Evolutionary conservation across 192 early-diverging fungal species (phyloP), one percentile per base, ranked within the genome.

Genomic region (Coemansia sp.): DNA sequence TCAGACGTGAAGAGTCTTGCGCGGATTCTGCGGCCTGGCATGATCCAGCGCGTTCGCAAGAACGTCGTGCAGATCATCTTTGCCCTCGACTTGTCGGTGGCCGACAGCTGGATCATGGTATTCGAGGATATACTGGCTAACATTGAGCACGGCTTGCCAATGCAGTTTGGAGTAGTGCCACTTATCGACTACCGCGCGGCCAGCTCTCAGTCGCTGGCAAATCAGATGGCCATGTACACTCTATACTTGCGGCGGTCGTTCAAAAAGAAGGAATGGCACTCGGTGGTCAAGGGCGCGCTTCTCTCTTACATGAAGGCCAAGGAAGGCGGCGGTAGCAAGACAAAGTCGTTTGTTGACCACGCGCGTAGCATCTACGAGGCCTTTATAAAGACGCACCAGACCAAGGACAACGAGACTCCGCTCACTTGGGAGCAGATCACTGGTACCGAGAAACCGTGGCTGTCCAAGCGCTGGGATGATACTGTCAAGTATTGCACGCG

Each of bases 101-200:
- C 55, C 62, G 18, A 65, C 67, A 48, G 79, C 86, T 64, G 79
- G 72, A 65, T 94, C n/a, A 60, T 76, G 21, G 31, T 96, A 5
- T 57, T 77, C n/a, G 84, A 91, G 40, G 85, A 91, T 7, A 71
- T 93, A 1, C 31, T 86, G 26, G 78, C 85, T 46, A 87, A 89
- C 58, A 74, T 92, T 7, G 79, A 91, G 62, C 85, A 86, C 20
- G 75, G 86, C 7, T 70, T 95, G 24, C 95, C 95, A 6, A 78
- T 99, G 60, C 86, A 95, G 40, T 91, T 97, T 63, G 97, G 97
- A 16, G 6, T 97, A 11, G 83, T 91, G 16, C 94, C 94, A 5
- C 64, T 92, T 2, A 50, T 92, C 8, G 74, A 73, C 50, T 66
- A 73, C 16, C 26, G 34, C 2, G 48, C 43, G 5, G 60, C 68